These are phyloP conservation scores for Camelina hispida DNA, from an alignment of 345 rosid species.

Conservation along the genomic window DNA sequence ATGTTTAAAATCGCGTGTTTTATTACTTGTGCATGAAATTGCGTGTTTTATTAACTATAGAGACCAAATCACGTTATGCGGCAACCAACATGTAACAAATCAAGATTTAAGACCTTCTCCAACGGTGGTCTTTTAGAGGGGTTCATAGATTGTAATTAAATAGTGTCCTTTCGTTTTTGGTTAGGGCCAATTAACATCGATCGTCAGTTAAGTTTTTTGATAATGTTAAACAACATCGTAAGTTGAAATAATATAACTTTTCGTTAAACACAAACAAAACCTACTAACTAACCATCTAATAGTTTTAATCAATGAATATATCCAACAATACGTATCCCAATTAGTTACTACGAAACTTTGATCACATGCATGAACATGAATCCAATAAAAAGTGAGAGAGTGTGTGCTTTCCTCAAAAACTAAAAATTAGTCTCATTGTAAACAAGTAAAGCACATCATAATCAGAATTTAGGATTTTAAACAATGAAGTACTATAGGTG, in stretches of 20 bases:
- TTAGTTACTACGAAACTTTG: not conserved
- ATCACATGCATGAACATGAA: slow-evolving; percentile 36
- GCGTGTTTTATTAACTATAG: not conserved
- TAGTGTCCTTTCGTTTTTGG: slow-evolving; percentile 25
- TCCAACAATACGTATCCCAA: slow-evolving; percentile 5
- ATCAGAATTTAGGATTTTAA: not conserved
- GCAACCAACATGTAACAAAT: slow-evolving; percentile 8
- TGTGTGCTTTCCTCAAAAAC: slow-evolving; percentile 10
- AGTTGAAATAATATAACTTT: slow-evolving; percentile 13
- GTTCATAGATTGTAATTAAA: no score
- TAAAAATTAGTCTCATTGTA: not conserved
- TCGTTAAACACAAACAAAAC: slow-evolving; percentile 31
- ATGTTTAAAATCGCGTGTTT: not conserved
- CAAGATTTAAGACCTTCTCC: slow-evolving; percentile 26
- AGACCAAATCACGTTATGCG: not conserved
- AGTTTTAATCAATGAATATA: not conserved
- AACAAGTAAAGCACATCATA: not conserved
- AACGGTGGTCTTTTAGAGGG: no score
- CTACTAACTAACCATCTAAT: slow-evolving; percentile 9
- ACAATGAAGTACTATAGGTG: not conserved
- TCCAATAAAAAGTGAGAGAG: slow-evolving; percentile 16
- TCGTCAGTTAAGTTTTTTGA: not conserved
- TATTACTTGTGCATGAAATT: not conserved
- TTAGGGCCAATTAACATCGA: slow-evolving; percentile 5
- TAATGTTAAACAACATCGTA: slow-evolving; percentile 33